These are phyloP conservation scores for Chlorophyllum brunneum DNA, from an alignment of 768 basidiomycete species.

Conservation along the genomic window DNA sequence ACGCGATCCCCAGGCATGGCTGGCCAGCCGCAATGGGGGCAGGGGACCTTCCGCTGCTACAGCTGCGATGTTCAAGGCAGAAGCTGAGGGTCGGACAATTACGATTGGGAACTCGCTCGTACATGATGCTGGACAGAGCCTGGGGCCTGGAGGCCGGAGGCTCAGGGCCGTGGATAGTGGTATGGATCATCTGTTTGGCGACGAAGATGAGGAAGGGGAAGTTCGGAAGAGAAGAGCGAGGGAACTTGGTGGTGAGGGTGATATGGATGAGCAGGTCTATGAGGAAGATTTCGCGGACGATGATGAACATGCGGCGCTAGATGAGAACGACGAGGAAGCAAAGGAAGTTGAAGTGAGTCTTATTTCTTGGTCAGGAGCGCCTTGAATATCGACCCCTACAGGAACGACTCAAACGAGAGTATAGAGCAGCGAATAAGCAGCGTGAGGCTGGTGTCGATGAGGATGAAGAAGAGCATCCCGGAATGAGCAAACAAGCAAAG, in stretches of 20 bases:
- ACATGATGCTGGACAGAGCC: conserved; percentile 47
- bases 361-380: not conserved
- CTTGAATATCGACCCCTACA: conserved; percentile 24
- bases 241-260: conserved; percentile 73
- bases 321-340: conserved; percentile 79
- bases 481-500: conserved; percentile 66
- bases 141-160: conserved; percentile 65
- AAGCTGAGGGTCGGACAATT: conserved; percentile 44
- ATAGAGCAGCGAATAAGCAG: conserved; percentile 71
- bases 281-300: conserved; percentile 88
- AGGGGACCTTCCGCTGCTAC: conserved; percentile 59
- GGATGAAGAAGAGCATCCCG: conserved; percentile 63
- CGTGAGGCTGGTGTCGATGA: conserved; percentile 69
- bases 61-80: conserved; percentile 65
- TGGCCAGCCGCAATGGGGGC: conserved; percentile 55
- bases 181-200: conserved; percentile 56
- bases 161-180: conserved; percentile 70
- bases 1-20: conserved; percentile 71
- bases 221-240: conserved; percentile 44
- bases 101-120: conserved; percentile 43
- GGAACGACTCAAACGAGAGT: conserved; percentile 85
- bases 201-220: conserved; percentile 58
- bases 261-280: conserved; percentile 76
- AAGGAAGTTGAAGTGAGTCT: conserved; percentile 71
- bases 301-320: conserved; percentile 72